These are phyloP conservation scores for Zhuliangozyma parablackwelliae DNA, from an alignment of 1,139 yeast species.

Conservation along the genomic window DNA sequence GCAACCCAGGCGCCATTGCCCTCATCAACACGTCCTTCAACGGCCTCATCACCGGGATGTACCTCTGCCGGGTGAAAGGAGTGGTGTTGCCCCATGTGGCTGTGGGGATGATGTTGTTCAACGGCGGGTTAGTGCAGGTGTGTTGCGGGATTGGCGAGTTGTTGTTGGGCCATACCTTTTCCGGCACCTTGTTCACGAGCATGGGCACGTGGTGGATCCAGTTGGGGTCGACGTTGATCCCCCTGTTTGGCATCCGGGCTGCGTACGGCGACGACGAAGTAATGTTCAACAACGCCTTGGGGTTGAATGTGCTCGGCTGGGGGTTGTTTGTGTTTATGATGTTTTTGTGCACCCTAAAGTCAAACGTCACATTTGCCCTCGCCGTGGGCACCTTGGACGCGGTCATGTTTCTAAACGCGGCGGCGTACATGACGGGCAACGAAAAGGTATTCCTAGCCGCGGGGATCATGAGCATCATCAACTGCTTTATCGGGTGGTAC, in stretches of 20 bases:
- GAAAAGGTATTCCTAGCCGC: constrained; percentile 32
- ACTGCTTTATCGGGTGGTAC: constrained; percentile 40
- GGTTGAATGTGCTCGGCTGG: constrained; percentile 42
- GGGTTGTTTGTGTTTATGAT: constrained; percentile 38
- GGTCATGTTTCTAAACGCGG: constrained; percentile 38
- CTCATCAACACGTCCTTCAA: constrained; percentile 49
- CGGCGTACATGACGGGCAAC: constrained; percentile 31
- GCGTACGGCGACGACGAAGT: constrained; percentile 41
- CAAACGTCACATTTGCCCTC: constrained; percentile 35
- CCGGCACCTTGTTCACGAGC: constrained; percentile 36
- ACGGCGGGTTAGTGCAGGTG: constrained; percentile 45
- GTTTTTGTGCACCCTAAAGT: constrained; percentile 36
- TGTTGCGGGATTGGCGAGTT: constrained; percentile 52
- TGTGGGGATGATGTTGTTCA: constrained; percentile 42
- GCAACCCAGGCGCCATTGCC: constrained; percentile 61
- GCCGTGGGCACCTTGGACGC: constrained; percentile 32
- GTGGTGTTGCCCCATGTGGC: constrained; percentile 29
- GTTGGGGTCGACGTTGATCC: constrained; percentile 29
- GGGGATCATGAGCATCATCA: constrained; percentile 40
- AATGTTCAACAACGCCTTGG: constrained; percentile 30
- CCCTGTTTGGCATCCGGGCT: constrained; percentile 47
- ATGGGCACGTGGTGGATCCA: constrained; percentile 43
- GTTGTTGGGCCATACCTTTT: constrained; percentile 33
- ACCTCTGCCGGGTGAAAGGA: constrained; percentile 39
- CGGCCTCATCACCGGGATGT: constrained; percentile 44